Evolutionary conservation across 805 yeast genomes (phyloP), one percentile per base, ranked within the genome.

Genomic region (Saccharomycopsis selenospora): DNA sequence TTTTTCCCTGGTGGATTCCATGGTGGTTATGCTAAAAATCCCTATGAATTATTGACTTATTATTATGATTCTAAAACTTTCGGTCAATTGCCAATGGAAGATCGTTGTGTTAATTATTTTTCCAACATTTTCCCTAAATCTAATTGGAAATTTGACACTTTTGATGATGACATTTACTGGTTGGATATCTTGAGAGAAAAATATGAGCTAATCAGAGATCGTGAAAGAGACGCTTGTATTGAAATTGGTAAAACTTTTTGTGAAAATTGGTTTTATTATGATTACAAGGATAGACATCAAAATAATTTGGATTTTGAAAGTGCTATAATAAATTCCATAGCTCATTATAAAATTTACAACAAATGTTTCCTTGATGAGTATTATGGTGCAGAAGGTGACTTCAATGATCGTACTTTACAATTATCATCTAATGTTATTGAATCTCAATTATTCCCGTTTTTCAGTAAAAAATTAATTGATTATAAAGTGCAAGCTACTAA

Each of bases 351-450:
- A 43, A 42, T 53, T 14, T 55, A 40, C 30, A 45, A 40, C 45
- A 49, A 54, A 36, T 55, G 57, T 36, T 55, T 24, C 43, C 42
- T 54, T 26, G 47, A 46, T 30, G 46, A 52, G 6, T 10, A 33
- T 11, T 29, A 45, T 17, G 36, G 25, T 6, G 29, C 50, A 25
- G 46, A 42, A 22, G 43, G 66, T n/a, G 80, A 75, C 46, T 57
- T 74, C 30, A 59, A 68, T 25, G 74, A 70, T 44, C 59, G 75
- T 27, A 60, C 76, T 5, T 58, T 77, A 4, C 63, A 50, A 24
- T 30, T 50, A 22, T 65, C 69, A 49, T 52, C 52, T 26, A 60
- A 59, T 36, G 10, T 33, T 33, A 49, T 67, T 8, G 71, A 68
- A 54, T 52, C 59, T 6, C 53, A 68, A 52, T 50, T 68, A 13